Percentiles rank a stretch among this genome's conserved stretches.
Conservation (phyloP, 2,329 filamentous ascomycete species). For the Apiospora koreana region DNA sequence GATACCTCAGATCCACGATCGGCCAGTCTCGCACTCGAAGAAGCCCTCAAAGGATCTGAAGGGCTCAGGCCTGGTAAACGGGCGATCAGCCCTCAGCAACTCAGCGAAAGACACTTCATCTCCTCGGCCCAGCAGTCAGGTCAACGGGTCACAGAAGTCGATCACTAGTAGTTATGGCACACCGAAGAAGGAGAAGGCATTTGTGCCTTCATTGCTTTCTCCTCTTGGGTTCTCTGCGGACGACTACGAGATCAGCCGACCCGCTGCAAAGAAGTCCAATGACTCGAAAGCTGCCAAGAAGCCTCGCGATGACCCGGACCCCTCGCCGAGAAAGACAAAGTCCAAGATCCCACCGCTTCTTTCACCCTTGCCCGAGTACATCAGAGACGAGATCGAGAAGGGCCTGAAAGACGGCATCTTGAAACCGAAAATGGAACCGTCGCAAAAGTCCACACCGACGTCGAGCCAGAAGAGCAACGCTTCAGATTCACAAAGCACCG, state of each 20-base stretch:
- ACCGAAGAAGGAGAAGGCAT: conserved; percentile 41
- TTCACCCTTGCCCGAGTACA: conserved; percentile 40
- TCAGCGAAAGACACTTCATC: conserved; percentile 28
- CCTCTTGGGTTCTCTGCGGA: conserved; percentile 48
- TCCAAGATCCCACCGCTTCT: conserved; percentile 49
- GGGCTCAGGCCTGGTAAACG: conserved; percentile 25
- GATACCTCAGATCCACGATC: conserved; percentile 26
- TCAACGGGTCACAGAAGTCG: conserved; percentile 43
- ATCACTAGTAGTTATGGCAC: conserved; percentile 34
- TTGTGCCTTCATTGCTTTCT: conserved; percentile 54
- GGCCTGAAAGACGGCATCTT: conserved; percentile 14
- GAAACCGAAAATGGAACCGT: background rate
- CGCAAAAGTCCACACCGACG: conserved; percentile 16
- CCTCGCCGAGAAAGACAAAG: conserved; percentile 41
- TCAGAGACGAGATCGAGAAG: conserved; percentile 19
- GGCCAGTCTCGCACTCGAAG: conserved; percentile 21
- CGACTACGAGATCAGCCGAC: conserved; percentile 33
- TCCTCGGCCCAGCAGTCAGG: conserved; percentile 40
- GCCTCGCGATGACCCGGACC: conserved; percentile 30
- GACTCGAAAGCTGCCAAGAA: conserved; percentile 30
- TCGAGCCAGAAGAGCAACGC: conserved; percentile 25
- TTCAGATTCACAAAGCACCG: conserved; percentile 33
- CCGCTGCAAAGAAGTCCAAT: conserved; percentile 32
- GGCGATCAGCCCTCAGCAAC: conserved; percentile 23
- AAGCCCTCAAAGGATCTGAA: conserved; percentile 27